Conservation (phyloP, 2,329 filamentous ascomycete species). For the Pseudopithomyces maydicus region DNA sequence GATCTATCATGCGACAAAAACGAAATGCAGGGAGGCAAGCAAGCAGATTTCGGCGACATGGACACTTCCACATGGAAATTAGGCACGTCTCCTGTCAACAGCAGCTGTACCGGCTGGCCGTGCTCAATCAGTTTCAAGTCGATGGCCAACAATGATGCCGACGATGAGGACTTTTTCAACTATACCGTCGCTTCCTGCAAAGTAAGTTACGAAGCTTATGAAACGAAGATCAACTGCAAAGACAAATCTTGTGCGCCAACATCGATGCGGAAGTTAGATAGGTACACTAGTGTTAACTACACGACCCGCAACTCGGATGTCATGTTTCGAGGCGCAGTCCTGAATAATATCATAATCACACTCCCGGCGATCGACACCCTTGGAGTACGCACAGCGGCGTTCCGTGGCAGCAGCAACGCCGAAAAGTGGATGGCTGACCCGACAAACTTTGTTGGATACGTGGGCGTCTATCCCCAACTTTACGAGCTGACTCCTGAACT, state of each 20-base stretch:
- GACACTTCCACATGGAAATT: constrained; percentile 24
- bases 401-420: constrained; percentile 26
- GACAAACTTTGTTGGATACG: constrained; percentile 23
- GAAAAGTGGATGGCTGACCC: constrained; percentile 33
- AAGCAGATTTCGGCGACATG: constrained; percentile 9
- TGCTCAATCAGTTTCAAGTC: constrained; percentile 27
- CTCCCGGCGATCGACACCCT: constrained; percentile 27
- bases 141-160: constrained; percentile 6
- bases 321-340: constrained; percentile 10
- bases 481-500: constrained; percentile 21
- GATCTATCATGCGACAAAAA: constrained; percentile 28
- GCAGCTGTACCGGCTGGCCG: constrained; percentile 22
- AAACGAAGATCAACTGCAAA: constrained; percentile 27
- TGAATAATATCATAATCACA: constrained; percentile 9
- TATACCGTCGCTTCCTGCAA: constrained; percentile 24
- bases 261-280: constrained; percentile 26
- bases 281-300: constrained; percentile 19
- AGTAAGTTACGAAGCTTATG: constrained; percentile 21
- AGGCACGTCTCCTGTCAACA: background rate
- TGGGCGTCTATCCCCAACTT: constrained; percentile 21
- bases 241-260: constrained; percentile 19
- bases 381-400: constrained; percentile 7
- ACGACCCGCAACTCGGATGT: constrained; percentile 12
- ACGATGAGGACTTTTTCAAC: background rate
- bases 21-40: background rate